Evolutionary conservation across 495 filamentous ascomycete species (phyloP), one percentile per base, ranked within the genome.

Genomic region (Penicillium bialowiezense): DNA sequence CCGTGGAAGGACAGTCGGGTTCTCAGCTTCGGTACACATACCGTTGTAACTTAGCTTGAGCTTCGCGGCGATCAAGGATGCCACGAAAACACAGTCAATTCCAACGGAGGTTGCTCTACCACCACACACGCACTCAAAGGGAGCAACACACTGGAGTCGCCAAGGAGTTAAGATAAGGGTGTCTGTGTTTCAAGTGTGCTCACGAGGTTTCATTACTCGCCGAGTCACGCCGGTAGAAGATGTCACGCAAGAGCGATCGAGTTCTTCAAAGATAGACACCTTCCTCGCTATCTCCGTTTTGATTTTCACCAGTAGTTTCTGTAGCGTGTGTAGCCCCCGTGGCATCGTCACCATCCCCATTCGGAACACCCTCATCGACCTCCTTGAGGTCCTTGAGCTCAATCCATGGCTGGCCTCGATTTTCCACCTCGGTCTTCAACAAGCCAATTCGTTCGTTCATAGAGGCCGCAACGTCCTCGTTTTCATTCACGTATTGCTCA

Each of bases 371-470:
- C 8, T 50, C 50, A 41, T 50, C 52, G 44, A 55, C 46, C 37
- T 42, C 42, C 32, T 58, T 41, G 10, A 65, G 49, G 45, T 62
- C 67, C 43, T 69, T 68, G 52, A 67, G 60, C 58, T 87, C 84
- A 43, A 75, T 66, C 90, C 88, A 95, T 53, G 61, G 72, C 64
- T 83, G 68, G 2, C 90, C 90, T 17, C 91, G 76, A 23, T 68
- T 55, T 72, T 96, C 89, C 3, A 93, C 82, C 74, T 96, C 91
- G 46, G 49, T 63, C 62, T 79, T 83, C 48, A 95, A 64, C 36
- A 92, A 60, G 36, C 50, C 63, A 55, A 95, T 78, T 56, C 91
- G 74, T 71, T 83, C 81, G 41, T 80, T 72, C 85, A 92, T 92
- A 41, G 88, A 75, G 32, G 49, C 66, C 29, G 92, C 83, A 37